Evolutionary conservation across 345 rosid species (phyloP), one percentile per base, ranked within the genome.

Genomic region (Syzygium jambos): DNA sequence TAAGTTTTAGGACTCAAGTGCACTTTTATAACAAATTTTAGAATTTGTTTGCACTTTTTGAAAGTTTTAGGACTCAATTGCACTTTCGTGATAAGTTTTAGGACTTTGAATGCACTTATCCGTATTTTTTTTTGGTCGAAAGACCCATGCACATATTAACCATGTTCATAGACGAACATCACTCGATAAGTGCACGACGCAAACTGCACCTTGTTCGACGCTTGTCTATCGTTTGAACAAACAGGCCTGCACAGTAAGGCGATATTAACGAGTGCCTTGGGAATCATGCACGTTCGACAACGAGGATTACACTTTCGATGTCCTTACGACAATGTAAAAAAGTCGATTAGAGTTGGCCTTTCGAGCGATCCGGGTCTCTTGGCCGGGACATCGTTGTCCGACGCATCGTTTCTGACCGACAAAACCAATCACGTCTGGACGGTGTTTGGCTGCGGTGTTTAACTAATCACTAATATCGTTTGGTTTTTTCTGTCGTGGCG

Each of bases 321-420:
- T 0, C 80, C 9, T 34, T 34, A 19, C 46, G 19, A 68, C 38
- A 49, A 0, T 17, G 46, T 4, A 68, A 68, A 34, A 68, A 68
- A 34, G 46, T 34, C 1, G 0, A 34, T 9, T 3, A 8, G 1
- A 30, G 9, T 2, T 1, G 12, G 0, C 46, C 21, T 30, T 34
- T 68, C 46, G 0, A 34, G 43, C 46, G 23, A 30, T 68, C 80
- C 49, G 49, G 4, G 46, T 68, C 1, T 34, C 46, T 34, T 17
- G 46, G 46, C 78, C 46, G 0, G 78, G 23, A 65, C 41, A 19
- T 65, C 43, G 0, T 43, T 65, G 78, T 65, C 23, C 43, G 1
- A 21, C 9, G 46, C 1, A 68, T 68, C 46, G 80, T 34, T 41
- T 5, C 25, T 5, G 80, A 68, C 46, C 80, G 80, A 68, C 80